Evolutionary conservation across 768 basidiomycete genomes (phyloP).

Genomic region (Obba rivulosa): DNA sequence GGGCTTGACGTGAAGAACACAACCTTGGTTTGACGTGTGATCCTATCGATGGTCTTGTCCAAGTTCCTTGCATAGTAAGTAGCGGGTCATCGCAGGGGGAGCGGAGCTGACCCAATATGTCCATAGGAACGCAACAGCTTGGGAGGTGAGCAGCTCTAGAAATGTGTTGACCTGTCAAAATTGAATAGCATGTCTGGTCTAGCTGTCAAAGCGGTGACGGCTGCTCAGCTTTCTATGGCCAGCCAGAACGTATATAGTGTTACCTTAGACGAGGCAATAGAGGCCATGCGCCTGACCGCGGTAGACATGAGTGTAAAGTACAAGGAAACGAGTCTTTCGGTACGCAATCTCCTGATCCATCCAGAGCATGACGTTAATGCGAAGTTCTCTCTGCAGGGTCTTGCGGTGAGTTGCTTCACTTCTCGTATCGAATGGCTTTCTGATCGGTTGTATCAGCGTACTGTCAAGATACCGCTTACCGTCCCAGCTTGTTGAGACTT

Average conservation of each 20-base stretch:
- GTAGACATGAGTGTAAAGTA: constrained; percentile 94
- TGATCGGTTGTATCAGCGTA: constrained; percentile 38
- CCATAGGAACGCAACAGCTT: constrained; percentile 76
- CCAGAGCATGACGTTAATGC: neutral
- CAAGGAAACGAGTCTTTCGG: constrained; percentile 92
- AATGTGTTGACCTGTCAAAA: neutral
- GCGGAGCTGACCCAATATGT: neutral
- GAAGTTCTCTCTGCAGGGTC: constrained; percentile 34
- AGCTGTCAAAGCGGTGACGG: constrained; percentile 92
- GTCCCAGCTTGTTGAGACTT: constrained; percentile 67
- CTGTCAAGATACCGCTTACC: constrained; percentile 79
- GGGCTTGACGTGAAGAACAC: constrained; percentile 50
- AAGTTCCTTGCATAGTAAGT: constrained; percentile 92
- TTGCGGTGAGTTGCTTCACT: constrained; percentile 41
- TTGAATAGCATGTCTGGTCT: neutral
- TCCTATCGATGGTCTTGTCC: constrained; percentile 88
- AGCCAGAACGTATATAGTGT: constrained; percentile 85
- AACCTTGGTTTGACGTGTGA: constrained; percentile 90
- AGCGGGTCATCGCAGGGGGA: constrained; percentile 10
- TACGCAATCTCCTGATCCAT: constrained; percentile 29
- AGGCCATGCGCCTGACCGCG: constrained; percentile 90
- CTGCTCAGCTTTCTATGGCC: constrained; percentile 92
- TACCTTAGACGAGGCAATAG: constrained; percentile 90
- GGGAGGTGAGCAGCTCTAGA: constrained; percentile 45
- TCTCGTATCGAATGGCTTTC: constrained; percentile 9